Percentiles rank a stretch among this genome's conserved stretches.
phyloP scores from a whole-genome alignment of 2,329 filamentous ascomycete genomes.

The Penicillium sp. region DNA sequence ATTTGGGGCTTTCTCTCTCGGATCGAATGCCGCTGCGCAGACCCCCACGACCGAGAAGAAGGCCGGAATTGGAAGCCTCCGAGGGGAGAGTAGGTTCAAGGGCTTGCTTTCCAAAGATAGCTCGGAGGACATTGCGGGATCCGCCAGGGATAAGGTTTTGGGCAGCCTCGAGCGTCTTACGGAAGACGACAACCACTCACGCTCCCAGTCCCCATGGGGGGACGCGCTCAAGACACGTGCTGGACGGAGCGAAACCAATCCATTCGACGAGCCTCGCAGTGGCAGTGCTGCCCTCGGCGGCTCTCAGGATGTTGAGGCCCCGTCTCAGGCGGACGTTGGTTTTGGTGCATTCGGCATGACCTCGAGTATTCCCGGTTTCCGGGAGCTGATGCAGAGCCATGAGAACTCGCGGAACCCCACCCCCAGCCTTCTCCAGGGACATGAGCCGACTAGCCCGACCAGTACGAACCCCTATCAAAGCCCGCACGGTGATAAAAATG shows the following conservation, averaged over 20 bases:
- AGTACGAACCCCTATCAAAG: slow-evolving; percentile 96
- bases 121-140: slow-evolving; percentile 56
- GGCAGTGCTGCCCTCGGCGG: slow-evolving; percentile 68
- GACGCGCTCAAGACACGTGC: slow-evolving; percentile 45
- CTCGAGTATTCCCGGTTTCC: slow-evolving; percentile 53
- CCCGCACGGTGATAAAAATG: slow-evolving; percentile 66
- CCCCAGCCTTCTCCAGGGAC: slow-evolving; percentile 47
- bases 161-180: slow-evolving; percentile 52
- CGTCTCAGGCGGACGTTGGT: slow-evolving; percentile 44
- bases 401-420: slow-evolving; percentile 56
- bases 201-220: slow-evolving; percentile 51
- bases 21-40: slow-evolving; percentile 47
- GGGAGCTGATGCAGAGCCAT: slow-evolving; percentile 55
- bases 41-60: slow-evolving; percentile 66
- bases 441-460: slow-evolving; percentile 79
- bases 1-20: slow-evolving; percentile 85
- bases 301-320: slow-evolving; percentile 59
- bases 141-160: slow-evolving; percentile 52
- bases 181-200: slow-evolving; percentile 47
- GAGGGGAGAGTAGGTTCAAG: slow-evolving; percentile 78
- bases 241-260: slow-evolving; percentile 48
- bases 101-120: slow-evolving; percentile 77
- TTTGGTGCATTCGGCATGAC: slow-evolving; percentile 60
- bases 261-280: slow-evolving; percentile 50
- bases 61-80: slow-evolving; percentile 58